Conservation (phyloP, 148 eudicot genomes). For the Rheum nobile region DNA sequence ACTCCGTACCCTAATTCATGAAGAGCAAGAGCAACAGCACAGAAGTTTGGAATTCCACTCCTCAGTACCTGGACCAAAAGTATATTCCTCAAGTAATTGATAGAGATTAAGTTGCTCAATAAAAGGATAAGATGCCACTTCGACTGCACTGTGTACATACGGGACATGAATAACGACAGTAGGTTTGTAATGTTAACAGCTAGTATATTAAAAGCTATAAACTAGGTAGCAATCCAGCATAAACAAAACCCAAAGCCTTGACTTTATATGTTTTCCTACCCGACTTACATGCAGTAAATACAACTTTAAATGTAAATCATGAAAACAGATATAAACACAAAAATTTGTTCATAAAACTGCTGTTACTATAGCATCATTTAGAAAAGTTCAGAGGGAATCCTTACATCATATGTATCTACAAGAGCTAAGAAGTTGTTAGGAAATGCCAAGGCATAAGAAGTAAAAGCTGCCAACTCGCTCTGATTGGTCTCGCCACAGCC, state of each 20-base stretch:
- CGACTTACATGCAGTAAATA: neutral
- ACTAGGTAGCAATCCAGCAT: neutral
- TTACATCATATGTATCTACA: slow-evolving; percentile 98
- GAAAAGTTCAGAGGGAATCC: slow-evolving; percentile 16
- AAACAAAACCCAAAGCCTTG: neutral
- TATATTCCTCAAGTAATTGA: neutral
- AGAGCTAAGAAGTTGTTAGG: slow-evolving; percentile 84
- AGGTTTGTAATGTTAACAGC: neutral
- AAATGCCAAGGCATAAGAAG: slow-evolving; percentile 87
- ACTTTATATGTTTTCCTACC: neutral
- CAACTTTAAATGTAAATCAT: neutral
- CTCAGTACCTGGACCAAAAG: slow-evolving; percentile 60
- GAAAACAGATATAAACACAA: neutral
- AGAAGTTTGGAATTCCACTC: slow-evolving; percentile 90
- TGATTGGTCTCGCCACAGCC: slow-evolving; percentile 77
- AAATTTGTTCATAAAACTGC: neutral
- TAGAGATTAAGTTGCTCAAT: neutral
- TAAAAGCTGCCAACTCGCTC: slow-evolving; percentile 95
- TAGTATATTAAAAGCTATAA: neutral
- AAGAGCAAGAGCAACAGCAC: slow-evolving; percentile 96
- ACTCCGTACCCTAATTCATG: slow-evolving; percentile 78
- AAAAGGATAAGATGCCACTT: slow-evolving; percentile 3
- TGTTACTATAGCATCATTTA: neutral
- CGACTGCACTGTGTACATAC: neutral
- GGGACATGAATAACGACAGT: neutral